phyloP scores from a whole-genome alignment of 495 filamentous ascomycete genomes.

The Tetracladium marchalianum region DNA sequence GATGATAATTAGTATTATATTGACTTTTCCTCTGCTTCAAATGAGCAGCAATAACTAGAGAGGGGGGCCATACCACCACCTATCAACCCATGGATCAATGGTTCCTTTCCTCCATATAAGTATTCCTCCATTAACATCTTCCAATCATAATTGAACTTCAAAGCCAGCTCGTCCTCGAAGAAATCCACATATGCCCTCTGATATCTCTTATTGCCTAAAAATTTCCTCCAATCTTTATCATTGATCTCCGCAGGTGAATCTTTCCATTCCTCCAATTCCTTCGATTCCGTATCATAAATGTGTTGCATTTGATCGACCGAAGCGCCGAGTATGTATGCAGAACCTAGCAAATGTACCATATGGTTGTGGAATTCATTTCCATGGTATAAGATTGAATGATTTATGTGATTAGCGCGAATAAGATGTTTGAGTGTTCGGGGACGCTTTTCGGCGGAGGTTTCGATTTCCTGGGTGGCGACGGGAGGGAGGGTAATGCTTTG shows the following conservation, averaged over 20 bases:
- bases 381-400: constrained; percentile 75
- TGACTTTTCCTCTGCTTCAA: neutral
- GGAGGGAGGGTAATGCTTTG: constrained; percentile 51
- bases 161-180: constrained; percentile 78
- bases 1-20: neutral
- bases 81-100: constrained; percentile 68
- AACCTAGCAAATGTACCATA: constrained; percentile 71
- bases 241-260: constrained; percentile 78
- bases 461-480: constrained; percentile 66
- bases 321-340: constrained; percentile 77
- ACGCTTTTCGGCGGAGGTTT: constrained; percentile 66
- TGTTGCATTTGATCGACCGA: constrained; percentile 57
- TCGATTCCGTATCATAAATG: constrained; percentile 69
- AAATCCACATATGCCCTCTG: constrained; percentile 87
- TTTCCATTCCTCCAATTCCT: constrained; percentile 67
- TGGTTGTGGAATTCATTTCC: constrained; percentile 79
- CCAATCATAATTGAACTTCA: constrained; percentile 72
- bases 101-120: constrained; percentile 63
- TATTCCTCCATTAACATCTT: constrained; percentile 65
- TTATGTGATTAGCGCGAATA: constrained; percentile 81
- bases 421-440: constrained; percentile 82
- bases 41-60: neutral
- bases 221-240: constrained; percentile 76
- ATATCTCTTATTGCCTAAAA: constrained; percentile 65
- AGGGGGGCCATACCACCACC: constrained; percentile 54